Evolutionary conservation across 2,329 filamentous ascomycete genomes (phyloP).

Genomic region (Colletotrichum tanaceti): DNA sequence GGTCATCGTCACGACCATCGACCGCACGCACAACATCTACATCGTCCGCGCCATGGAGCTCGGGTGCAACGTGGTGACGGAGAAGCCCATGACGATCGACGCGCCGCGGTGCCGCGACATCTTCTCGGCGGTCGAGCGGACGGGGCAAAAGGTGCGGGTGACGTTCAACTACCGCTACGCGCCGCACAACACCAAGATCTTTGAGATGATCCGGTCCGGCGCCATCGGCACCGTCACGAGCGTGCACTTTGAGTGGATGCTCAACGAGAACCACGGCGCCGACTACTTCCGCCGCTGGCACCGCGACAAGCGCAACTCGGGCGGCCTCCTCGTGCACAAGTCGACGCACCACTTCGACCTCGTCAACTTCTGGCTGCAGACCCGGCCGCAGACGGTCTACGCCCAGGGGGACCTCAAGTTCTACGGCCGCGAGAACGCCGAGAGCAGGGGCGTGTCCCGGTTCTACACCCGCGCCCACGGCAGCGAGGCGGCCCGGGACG

Average conservation of each 20-base stretch:
- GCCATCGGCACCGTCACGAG: slow-evolving; percentile 59
- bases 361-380: slow-evolving; percentile 63
- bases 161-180: slow-evolving; percentile 65
- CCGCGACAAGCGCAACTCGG: slow-evolving; percentile 60
- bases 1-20: slow-evolving; percentile 72
- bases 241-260: slow-evolving; percentile 63
- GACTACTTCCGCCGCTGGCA: slow-evolving; percentile 65
- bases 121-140: slow-evolving; percentile 63
- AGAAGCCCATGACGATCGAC: slow-evolving; percentile 66
- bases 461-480: slow-evolving; percentile 65
- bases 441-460: slow-evolving; percentile 56
- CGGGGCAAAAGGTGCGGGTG: slow-evolving; percentile 56
- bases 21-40: slow-evolving; percentile 70
- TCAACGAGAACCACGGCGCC: slow-evolving; percentile 61
- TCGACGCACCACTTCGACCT: slow-evolving; percentile 64
- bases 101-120: slow-evolving; percentile 64
- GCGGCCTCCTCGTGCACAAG: slow-evolving; percentile 62
- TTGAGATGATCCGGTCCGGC: slow-evolving; percentile 56
- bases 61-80: slow-evolving; percentile 61
- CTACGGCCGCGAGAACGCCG: slow-evolving; percentile 63
- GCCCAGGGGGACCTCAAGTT: slow-evolving; percentile 60
- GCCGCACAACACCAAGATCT: slow-evolving; percentile 63
- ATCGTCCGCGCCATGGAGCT: slow-evolving; percentile 67
- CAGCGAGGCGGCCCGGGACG: slow-evolving; percentile 61
- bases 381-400: slow-evolving; percentile 56